Evolutionary conservation across 2,329 filamentous ascomycete genomes (phyloP).

Genomic region (Xylaria sp.): DNA sequence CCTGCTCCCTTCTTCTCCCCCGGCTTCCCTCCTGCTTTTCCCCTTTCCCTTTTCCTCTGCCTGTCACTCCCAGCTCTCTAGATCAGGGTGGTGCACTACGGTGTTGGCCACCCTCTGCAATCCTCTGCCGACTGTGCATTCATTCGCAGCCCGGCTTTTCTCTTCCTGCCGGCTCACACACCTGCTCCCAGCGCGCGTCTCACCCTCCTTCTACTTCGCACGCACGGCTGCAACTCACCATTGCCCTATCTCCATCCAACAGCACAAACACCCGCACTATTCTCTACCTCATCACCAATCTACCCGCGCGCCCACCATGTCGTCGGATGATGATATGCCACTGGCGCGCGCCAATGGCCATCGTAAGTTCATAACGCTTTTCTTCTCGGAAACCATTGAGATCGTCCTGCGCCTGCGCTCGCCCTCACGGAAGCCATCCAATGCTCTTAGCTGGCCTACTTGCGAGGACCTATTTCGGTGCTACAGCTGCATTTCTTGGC

Average conservation of each 20-base stretch:
- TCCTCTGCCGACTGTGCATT: conserved; percentile 8
- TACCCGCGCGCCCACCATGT: conserved; percentile 56
- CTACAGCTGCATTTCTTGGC: not conserved
- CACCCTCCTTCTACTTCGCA: conserved; percentile 23
- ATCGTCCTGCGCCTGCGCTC: not conserved
- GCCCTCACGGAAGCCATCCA: not conserved
- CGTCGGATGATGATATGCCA: conserved; percentile 83
- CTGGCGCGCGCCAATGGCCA: conserved; percentile 75
- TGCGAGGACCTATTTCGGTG: not conserved
- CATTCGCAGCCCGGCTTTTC: conserved; percentile 20
- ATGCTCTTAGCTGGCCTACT: not conserved
- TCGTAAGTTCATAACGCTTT: conserved; percentile 65
- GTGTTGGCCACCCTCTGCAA: conserved; percentile 45
- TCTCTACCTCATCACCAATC: conserved; percentile 19
- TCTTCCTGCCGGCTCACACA: conserved; percentile 22
- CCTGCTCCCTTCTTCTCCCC: conserved; percentile 41
- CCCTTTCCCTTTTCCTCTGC: conserved; percentile 46
- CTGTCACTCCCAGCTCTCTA: conserved; percentile 38
- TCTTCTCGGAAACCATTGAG: not conserved
- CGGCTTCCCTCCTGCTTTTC: conserved; percentile 48
- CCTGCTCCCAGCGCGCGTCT: conserved; percentile 28
- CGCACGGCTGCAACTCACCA: conserved; percentile 26
- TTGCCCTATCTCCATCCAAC: conserved; percentile 21
- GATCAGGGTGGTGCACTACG: conserved; percentile 47
- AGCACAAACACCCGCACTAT: conserved; percentile 1